Evolutionary conservation across 2,329 filamentous ascomycete genomes (phyloP).

Genomic region (Ophiocordyceps unilateralis): DNA sequence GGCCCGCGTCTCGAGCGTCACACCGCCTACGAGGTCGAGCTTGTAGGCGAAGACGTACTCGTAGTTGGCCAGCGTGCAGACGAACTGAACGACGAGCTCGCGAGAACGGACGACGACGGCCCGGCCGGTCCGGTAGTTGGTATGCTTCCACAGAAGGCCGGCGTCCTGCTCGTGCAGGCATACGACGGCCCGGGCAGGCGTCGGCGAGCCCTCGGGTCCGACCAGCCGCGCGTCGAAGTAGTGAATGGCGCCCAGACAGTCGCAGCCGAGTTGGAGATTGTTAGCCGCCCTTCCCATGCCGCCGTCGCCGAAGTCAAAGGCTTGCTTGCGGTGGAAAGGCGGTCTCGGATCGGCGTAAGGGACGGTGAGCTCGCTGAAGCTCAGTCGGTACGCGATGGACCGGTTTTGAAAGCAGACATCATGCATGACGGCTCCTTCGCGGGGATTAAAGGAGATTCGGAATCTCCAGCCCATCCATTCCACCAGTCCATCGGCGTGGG

Average conservation of each 20-base stretch:
- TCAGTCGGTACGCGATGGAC: constrained; percentile 34
- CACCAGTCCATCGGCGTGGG: constrained; percentile 24
- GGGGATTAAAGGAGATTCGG: constrained; percentile 49
- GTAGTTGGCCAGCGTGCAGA: constrained; percentile 46
- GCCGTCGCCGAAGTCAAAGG: constrained; percentile 51
- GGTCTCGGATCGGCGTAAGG: constrained; percentile 44
- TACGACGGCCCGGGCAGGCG: constrained; percentile 26
- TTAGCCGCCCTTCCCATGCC: constrained; percentile 47
- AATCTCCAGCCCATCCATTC: constrained; percentile 52
- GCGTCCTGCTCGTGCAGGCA: constrained; percentile 17
- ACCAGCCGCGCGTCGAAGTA: constrained; percentile 19
- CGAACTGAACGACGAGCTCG: constrained; percentile 41
- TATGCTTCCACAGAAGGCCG: constrained; percentile 45
- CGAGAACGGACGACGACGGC: constrained; percentile 37
- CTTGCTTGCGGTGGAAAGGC: constrained; percentile 39
- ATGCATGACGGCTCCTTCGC: constrained; percentile 53
- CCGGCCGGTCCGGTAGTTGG: constrained; percentile 38
- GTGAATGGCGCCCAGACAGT: constrained; percentile 46
- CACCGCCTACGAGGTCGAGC: constrained; percentile 34
- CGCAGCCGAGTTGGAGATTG: constrained; percentile 46
- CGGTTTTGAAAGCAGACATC: constrained; percentile 49
- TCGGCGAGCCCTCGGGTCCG: constrained; percentile 9
- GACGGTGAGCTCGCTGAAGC: constrained; percentile 48
- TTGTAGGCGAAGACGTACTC: constrained; percentile 29
- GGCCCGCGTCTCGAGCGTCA: constrained; percentile 14